A percentile compares a stretch with the other conserved stretches of the same genome.
Evolutionary conservation across 768 basidiomycete genomes (phyloP).

Genomic region (Ramaria sp.): DNA sequence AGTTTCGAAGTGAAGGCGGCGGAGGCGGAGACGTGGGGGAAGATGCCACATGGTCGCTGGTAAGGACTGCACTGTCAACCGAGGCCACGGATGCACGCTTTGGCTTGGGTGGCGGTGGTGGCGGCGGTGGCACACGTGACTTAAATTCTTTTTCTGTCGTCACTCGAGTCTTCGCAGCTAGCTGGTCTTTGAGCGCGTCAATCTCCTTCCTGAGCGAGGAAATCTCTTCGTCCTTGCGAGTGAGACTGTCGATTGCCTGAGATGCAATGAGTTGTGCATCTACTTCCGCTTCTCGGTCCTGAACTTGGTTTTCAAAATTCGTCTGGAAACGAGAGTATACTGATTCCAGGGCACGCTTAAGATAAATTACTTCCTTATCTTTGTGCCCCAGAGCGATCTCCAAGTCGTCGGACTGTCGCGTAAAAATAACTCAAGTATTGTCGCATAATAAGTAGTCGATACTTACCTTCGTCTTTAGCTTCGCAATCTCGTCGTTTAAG

Average conservation of each 20-base stretch:
- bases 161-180: constrained; percentile 37
- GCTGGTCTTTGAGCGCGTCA: constrained; percentile 36
- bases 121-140: constrained; percentile 51
- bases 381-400: constrained; percentile 38
- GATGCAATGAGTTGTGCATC: constrained; percentile 62
- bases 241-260: constrained; percentile 58
- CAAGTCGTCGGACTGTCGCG: constrained; percentile 40
- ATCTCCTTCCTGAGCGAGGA: constrained; percentile 38
- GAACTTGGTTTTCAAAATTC: constrained; percentile 40
- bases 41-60: background rate
- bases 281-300: constrained; percentile 35
- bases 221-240: constrained; percentile 61
- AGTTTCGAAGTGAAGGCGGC: constrained; percentile 9
- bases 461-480: constrained; percentile 56
- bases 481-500: constrained; percentile 64
- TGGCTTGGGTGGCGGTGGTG: constrained; percentile 40
- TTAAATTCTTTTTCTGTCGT: constrained; percentile 68
- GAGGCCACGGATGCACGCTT: constrained; percentile 16
- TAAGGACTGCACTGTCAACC: constrained; percentile 4
- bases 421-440: background rate
- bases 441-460: background rate
- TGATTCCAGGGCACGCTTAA: constrained; percentile 81
- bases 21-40: constrained; percentile 19
- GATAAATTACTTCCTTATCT: constrained; percentile 64
- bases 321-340: constrained; percentile 72